Evolutionary conservation across 2,329 filamentous ascomycete genomes (phyloP).

Genomic region (Trichoderma oligosporum): DNA sequence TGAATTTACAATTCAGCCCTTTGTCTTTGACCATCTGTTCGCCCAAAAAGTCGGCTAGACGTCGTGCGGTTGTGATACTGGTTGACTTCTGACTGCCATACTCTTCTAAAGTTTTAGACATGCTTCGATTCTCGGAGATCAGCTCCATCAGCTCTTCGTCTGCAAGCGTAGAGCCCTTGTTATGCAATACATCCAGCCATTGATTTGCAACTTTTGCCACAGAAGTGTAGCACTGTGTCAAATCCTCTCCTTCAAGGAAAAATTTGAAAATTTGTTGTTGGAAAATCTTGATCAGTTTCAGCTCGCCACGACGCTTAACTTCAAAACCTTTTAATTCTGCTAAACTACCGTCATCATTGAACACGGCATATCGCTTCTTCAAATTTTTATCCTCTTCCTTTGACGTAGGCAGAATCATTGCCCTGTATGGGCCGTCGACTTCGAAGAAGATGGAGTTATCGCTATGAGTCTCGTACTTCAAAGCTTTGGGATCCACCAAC

Average conservation of each 20-base stretch:
- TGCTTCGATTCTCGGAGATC: constrained; percentile 99
- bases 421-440: constrained; percentile 94
- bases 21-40: constrained; percentile 99
- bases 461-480: constrained; percentile 94
- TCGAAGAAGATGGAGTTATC: constrained; percentile 99
- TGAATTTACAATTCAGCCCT: constrained; percentile 98
- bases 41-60: constrained; percentile 90
- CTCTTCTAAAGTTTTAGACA: constrained; percentile 95
- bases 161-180: constrained; percentile 80
- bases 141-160: constrained; percentile 98
- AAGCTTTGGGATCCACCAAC: constrained; percentile 70
- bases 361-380: constrained; percentile 98
- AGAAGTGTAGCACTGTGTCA: constrained; percentile 83
- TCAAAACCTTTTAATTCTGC: constrained; percentile 97
- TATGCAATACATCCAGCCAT: constrained; percentile 93
- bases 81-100: constrained; percentile 96
- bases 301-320: constrained; percentile 91
- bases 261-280: constrained; percentile 99
- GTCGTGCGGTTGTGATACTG: constrained; percentile 96
- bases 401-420: constrained; percentile 94
- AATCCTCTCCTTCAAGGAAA: constrained; percentile 85
- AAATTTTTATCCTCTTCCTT: constrained; percentile 99
- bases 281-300: constrained; percentile 99
- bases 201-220: constrained; percentile 94
- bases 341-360: constrained; percentile 94